Evolutionary conservation across 176 grass and related monocot species (phyloP), one percentile per base, ranked within the genome.

Genomic region (Pharus latifolius): DNA sequence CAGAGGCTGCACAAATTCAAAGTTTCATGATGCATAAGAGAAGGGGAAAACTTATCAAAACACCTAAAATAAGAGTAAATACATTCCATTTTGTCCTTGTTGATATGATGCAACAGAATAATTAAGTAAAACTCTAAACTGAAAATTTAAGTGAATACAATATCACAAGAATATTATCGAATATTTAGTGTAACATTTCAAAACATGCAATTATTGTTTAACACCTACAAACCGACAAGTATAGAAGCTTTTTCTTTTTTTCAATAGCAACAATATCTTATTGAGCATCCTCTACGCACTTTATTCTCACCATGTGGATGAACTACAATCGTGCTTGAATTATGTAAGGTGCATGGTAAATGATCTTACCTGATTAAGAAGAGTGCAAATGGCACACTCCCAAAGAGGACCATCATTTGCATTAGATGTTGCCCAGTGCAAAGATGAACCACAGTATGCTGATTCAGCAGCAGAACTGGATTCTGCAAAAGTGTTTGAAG

Each of bases 351-450:
- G 17, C 9, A 70, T 32, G 38, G 22, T 34, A 72, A 32, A 58
- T 38, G 11, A 48, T 46, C 72, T 83, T 94, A 88, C 95, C 81
- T 88, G 75, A 65, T 94, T 99, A 49, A 99, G 60, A 68, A 99
- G 79, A 73, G 90, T 99, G 82, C 90, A 99, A 65, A 81, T 34
- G 56, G 63, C 70, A 79, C 87, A 99, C 48, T 91, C 87, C 87
- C 95, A 88, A 60, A 84, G 47, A 38, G 72, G 81, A 82, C 29
- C 42, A 66, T 83, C 60, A 14, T 15, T 47, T 0, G 51, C 56
- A 76, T 62, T 62, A 83, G 49, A 27, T 48, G 26, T 46, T 58
- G 60, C 52, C 51, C 63, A 52, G 86, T 42, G 32, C 65, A 81
- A 78, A 73, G 78, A 84, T 15, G 87, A 80, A 68, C 61, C 69